phyloP scores from a whole-genome alignment of 768 basidiomycete genomes.

The Multifurca ochricompacta region DNA sequence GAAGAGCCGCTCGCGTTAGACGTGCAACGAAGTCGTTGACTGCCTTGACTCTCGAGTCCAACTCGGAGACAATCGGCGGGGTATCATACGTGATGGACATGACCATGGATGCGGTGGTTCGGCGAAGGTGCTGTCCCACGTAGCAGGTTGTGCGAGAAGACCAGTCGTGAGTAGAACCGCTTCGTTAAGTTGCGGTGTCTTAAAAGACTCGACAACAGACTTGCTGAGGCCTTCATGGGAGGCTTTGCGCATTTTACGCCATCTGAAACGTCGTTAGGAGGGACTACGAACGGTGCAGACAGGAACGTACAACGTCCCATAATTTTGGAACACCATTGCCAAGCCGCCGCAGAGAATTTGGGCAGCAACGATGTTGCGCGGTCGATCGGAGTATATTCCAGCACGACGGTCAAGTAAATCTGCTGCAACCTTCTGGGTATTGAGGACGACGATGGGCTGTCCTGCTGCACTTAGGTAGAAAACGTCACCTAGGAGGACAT shows the following conservation, averaged over 20 bases:
- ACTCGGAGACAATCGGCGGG: constrained; percentile 9
- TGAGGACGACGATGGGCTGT: constrained; percentile 23
- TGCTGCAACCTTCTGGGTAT: constrained; percentile 21
- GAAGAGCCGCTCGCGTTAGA: constrained; percentile 13
- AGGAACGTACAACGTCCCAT: constrained; percentile 11
- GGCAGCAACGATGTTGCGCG: constrained; percentile 17
- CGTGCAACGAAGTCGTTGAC: constrained; percentile 17
- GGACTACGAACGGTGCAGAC: background rate
- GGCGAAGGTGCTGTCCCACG: constrained; percentile 15
- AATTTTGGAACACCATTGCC: constrained; percentile 13
- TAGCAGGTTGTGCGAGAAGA: constrained; percentile 6
- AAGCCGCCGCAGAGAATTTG: constrained; percentile 16
- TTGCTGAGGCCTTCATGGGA: constrained; percentile 13
- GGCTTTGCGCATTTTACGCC: constrained; percentile 19
- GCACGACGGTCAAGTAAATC: constrained; percentile 23
- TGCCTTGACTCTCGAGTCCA: constrained; percentile 7
- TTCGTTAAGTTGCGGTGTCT: constrained; percentile 6
- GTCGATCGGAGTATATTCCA: constrained; percentile 17
- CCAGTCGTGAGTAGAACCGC: constrained; percentile 13
- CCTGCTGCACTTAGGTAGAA: constrained; percentile 19
- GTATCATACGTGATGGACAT: constrained; percentile 17
- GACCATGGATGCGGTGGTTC: constrained; percentile 15
- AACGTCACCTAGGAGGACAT: constrained; percentile 13
- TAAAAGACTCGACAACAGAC: constrained; percentile 2
- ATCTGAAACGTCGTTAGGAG: constrained; percentile 3